Evolutionary conservation across 108 stramenopile species (phyloP).

Genomic region (Skeletonema costatum): DNA sequence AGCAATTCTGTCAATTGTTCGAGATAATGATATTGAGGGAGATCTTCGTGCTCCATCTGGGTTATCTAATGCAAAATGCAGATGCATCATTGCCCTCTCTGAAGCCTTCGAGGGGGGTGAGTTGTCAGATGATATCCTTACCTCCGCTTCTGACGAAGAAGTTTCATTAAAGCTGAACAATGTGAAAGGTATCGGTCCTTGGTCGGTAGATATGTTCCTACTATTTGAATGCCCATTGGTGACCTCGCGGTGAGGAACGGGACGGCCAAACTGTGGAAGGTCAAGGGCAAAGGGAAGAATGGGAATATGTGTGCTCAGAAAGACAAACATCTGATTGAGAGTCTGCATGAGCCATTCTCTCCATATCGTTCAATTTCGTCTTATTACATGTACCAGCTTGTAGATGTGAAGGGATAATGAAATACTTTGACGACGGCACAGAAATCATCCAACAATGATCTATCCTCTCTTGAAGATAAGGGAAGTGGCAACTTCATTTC

Average conservation of each 20-base stretch:
- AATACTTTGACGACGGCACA: no score
- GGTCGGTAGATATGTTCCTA: background rate
- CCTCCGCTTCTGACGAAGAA: background rate
- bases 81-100: background rate
- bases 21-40: background rate
- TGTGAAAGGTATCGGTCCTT: background rate
- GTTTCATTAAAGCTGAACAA: background rate
- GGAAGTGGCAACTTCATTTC: no score
- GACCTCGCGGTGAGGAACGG: background rate
- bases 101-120: background rate
- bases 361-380: background rate
- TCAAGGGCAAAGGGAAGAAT: background rate
- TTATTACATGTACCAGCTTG: background rate
- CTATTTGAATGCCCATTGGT: background rate
- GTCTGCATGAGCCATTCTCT: background rate
- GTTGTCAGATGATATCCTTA: background rate
- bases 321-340: background rate
- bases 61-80: background rate
- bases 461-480: no score
- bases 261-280: background rate
- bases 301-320: background rate
- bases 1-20: background rate
- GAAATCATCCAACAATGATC: no score
- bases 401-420: background rate
- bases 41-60: background rate